phyloP scores from a whole-genome alignment of 371 early-diverging fungal genomes.

The Actinomortierella ambigua region DNA sequence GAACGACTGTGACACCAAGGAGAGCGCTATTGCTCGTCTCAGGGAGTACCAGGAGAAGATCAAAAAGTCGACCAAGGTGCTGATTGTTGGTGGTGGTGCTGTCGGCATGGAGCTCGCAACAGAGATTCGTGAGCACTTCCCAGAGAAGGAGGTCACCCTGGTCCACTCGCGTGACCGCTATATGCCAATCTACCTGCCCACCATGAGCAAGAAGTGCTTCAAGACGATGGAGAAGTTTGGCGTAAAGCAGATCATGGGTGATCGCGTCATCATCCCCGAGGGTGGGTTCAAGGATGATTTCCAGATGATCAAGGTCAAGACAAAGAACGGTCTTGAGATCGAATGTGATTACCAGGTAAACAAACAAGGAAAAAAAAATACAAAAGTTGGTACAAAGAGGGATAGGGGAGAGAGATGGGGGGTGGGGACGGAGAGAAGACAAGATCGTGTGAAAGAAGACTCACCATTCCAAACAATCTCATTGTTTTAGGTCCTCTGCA shows the following conservation, averaged over 20 bases:
- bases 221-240: constrained; percentile 53
- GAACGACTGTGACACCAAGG: constrained; percentile 49
- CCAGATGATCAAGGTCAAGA: constrained; percentile 52
- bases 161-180: constrained; percentile 66
- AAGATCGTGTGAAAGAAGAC: too few species aligned
- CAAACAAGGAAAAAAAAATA: not conserved
- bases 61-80: constrained; percentile 50
- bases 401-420: too few species aligned
- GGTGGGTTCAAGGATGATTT: constrained; percentile 54
- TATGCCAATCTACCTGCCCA: constrained; percentile 54
- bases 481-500: constrained; percentile 59
- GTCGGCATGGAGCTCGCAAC: constrained; percentile 73
- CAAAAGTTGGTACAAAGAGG: not conserved
- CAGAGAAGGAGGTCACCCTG: constrained; percentile 65
- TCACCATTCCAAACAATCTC: too few species aligned
- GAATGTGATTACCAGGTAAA: constrained; percentile 61
- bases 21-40: constrained; percentile 49
- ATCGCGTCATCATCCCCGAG: constrained; percentile 53
- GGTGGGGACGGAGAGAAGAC: too few species aligned
- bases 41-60: constrained; percentile 56
- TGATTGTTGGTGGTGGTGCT: constrained; percentile 72
- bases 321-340: constrained; percentile 52
- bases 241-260: constrained; percentile 54
- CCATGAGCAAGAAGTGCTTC: constrained; percentile 50
- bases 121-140: constrained; percentile 69